Evolutionary conservation across 2,329 filamentous ascomycete species (phyloP).

Genomic region (Paraphaeosphaeria minitans): DNA sequence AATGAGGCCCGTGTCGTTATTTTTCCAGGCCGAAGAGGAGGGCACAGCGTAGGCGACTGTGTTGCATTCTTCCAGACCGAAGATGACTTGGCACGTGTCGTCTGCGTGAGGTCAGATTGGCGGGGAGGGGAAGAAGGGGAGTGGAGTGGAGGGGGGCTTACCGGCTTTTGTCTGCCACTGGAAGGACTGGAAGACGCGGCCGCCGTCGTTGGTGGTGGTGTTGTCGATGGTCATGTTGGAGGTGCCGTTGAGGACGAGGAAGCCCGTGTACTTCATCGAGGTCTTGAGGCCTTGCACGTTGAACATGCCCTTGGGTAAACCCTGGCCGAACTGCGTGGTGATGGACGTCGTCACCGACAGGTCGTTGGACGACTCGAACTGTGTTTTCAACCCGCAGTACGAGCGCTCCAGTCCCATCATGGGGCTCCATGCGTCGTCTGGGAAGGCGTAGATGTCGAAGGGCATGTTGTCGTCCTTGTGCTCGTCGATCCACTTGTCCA

Average conservation of each 20-base stretch:
- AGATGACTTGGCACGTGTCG: slow-evolving; percentile 83
- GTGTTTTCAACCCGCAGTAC: slow-evolving; percentile 76
- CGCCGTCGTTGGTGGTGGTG: slow-evolving; percentile 69
- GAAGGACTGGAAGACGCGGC: slow-evolving; percentile 72
- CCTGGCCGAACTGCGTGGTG: slow-evolving; percentile 65
- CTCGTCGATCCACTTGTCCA: slow-evolving; percentile 62
- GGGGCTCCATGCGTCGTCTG: slow-evolving; percentile 59
- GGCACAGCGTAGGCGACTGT: slow-evolving; percentile 92
- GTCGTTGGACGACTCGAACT: slow-evolving; percentile 65
- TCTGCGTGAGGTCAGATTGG: slow-evolving; percentile 53
- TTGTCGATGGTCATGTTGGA: slow-evolving; percentile 53
- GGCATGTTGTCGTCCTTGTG: slow-evolving; percentile 37
- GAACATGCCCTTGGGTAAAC: slow-evolving; percentile 79
- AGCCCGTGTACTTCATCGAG: slow-evolving; percentile 73
- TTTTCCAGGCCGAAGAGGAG: slow-evolving; percentile 69
- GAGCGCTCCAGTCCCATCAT: slow-evolving; percentile 77
- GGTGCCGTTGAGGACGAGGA: slow-evolving; percentile 69
- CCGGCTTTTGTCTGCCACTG: slow-evolving; percentile 79
- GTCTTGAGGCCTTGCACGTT: slow-evolving; percentile 76
- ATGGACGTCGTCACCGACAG: slow-evolving; percentile 68
- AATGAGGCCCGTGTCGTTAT: slow-evolving; percentile 66
- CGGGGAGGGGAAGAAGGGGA: not conserved
- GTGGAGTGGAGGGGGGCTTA: slow-evolving; percentile 49
- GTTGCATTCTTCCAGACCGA: slow-evolving; percentile 85
- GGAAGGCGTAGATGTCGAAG: slow-evolving; percentile 79